Evolutionary conservation across 176 grass and related monocot species (phyloP), one percentile per base, ranked within the genome.

Genomic region (Cenchrus fungigraminus): DNA sequence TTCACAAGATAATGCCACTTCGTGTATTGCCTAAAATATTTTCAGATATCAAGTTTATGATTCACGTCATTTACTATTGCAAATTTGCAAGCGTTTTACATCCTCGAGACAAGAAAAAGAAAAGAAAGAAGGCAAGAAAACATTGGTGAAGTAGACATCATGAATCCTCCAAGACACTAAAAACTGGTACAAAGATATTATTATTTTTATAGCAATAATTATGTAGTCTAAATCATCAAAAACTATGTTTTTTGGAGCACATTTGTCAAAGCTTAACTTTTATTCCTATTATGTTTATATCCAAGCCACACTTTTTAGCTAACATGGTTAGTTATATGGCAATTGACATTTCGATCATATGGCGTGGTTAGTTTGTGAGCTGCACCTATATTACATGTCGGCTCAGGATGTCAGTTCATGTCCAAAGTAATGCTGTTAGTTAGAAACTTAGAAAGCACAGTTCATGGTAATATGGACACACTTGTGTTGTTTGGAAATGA

Each of bases 381-480:
- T 76, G 17, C 32, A 76, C 1, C 51, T 40, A 32, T 76, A 31
- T 57, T 57, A 11, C 8, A 56, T 74, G 15, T 56, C 15, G 31
- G 17, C 53, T 53, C 17, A 56, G 10, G 9, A 42, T 76, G 53
- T 57, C 5, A 77, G 34, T 61, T 19, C 16, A 59, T 31, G 3
- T 76, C 19, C 34, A 77, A 77, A 77, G 12, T 43, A 77, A 77
- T 61, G 55, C 59, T 61, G 74, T 60, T 60, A 77, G 54, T 13
- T 47, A 78, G 37, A 40, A 40, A 40, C 37, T 40, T 40, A 40
- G 37, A 40, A 40, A 40, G 37, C 74, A 77, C 19, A 59, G 11
- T 43, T 60, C 34, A 19, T 15, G 37, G 34, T 61, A 60, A 55
- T 75, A 75, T 74, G 71, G 25, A 31, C 15, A 46, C 57, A 46